Evolutionary conservation across 768 basidiomycete species (phyloP).

Genomic region (Galerina marginata): DNA sequence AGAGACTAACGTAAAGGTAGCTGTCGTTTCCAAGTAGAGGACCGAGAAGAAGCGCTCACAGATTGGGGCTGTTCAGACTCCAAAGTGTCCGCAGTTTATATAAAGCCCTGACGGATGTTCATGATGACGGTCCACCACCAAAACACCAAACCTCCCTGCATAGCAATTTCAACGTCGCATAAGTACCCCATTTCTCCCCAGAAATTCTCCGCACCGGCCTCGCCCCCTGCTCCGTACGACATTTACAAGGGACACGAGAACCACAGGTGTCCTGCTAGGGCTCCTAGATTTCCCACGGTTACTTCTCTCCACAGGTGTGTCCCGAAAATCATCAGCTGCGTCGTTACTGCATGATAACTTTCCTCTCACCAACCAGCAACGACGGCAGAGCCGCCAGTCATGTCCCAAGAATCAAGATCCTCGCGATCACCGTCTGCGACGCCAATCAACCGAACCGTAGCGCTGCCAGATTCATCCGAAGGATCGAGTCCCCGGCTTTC

Average conservation of each 20-base stretch:
- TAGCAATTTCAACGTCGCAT: no score
- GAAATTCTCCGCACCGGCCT: no score
- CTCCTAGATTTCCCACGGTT: conserved; percentile 10
- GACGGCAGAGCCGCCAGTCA: neutral
- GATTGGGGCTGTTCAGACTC: no score
- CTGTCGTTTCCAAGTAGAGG: no score
- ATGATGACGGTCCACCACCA: no score
- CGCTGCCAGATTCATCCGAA: conserved; percentile 16
- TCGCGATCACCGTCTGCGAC: conserved; percentile 20
- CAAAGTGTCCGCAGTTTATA: no score
- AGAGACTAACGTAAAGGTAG: no score
- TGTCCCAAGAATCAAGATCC: neutral
- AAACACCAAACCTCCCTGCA: no score
- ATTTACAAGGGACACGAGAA: neutral
- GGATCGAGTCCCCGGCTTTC: conserved; percentile 23
- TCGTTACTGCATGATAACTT: neutral
- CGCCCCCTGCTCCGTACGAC: neutral
- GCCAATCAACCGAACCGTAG: conserved; percentile 12
- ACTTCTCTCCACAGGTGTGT: conserved; percentile 2
- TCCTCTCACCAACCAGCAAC: neutral
- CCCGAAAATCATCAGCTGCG: neutral
- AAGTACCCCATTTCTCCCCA: no score
- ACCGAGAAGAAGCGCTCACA: no score
- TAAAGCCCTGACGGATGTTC: no score
- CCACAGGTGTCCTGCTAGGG: neutral